phyloP scores from a whole-genome alignment of 2,329 filamentous ascomycete species.

The Dactylellina leptospora region DNA sequence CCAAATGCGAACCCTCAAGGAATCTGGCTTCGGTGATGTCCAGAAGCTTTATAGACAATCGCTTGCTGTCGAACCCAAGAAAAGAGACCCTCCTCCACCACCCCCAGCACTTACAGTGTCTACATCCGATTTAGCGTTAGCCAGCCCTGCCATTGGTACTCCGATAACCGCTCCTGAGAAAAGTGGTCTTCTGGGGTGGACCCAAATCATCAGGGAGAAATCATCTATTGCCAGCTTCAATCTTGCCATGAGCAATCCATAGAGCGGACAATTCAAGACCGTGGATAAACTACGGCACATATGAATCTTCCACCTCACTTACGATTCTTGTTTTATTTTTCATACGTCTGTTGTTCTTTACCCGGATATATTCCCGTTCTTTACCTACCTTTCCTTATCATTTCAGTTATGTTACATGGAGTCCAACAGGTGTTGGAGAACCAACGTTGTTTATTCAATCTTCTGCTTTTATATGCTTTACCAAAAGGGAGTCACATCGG shows the following conservation, averaged over 20 bases:
- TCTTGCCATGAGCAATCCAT: constrained; percentile 50
- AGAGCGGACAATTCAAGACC: constrained; percentile 36
- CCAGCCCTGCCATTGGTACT: constrained; percentile 42
- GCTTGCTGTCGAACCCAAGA: constrained; percentile 80
- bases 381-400: neutral
- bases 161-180: constrained; percentile 62
- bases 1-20: constrained; percentile 79
- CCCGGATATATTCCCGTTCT: constrained; percentile 2
- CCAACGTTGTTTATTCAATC: constrained; percentile 7
- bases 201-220: constrained; percentile 61
- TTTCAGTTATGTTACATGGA: neutral
- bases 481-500: constrained; percentile 47
- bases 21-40: constrained; percentile 65
- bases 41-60: constrained; percentile 82
- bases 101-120: constrained; percentile 55
- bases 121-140: constrained; percentile 26
- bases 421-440: constrained; percentile 27
- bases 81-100: constrained; percentile 60
- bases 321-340: constrained; percentile 21
- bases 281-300: neutral
- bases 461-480: constrained; percentile 11
- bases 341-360: neutral
- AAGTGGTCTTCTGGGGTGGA: constrained; percentile 66
- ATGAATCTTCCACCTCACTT: neutral
- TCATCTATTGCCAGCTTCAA: constrained; percentile 59